Conservation (phyloP, 345 rosid genomes). For the Balakata baccata region DNA sequence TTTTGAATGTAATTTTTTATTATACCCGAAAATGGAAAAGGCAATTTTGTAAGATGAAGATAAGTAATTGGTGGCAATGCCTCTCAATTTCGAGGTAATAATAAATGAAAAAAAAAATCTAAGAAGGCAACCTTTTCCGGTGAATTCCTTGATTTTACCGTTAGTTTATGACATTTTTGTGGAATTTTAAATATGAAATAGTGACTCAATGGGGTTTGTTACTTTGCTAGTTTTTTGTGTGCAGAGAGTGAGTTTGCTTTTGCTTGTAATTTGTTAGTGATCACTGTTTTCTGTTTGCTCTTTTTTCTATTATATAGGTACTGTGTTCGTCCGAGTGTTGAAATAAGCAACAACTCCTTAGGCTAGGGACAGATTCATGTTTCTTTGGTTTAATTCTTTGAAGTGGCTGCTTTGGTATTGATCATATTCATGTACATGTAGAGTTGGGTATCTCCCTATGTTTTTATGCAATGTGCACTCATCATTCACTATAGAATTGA, state of each 20-base stretch:
- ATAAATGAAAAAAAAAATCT: not conserved
- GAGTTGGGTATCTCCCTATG: not conserved
- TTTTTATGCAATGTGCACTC: not conserved
- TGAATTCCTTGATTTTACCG: not conserved
- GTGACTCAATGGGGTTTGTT: not conserved
- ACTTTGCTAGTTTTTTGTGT: not conserved
- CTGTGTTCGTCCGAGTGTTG: no score
- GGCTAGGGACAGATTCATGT: not conserved
- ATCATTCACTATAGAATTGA: not conserved
- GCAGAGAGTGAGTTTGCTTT: not conserved
- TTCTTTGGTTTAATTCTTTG: not conserved
- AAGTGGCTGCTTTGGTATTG: not conserved
- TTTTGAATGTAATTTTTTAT: no score
- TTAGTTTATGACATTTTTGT: not conserved
- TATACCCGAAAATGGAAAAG: no score
- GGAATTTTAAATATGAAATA: not conserved
- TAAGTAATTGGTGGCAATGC: not conserved
- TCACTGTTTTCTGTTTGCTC: not conserved
- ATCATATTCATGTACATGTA: not conserved
- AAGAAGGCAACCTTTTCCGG: not conserved
- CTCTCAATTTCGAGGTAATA: not conserved
- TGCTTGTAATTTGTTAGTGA: not conserved
- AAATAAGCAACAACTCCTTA: no score
- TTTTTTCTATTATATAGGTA: not conserved
- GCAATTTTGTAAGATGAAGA: no score